These are phyloP conservation scores for Penicillium bialowiezense DNA, from an alignment of 495 filamentous ascomycete species.

Conservation along the genomic window DNA sequence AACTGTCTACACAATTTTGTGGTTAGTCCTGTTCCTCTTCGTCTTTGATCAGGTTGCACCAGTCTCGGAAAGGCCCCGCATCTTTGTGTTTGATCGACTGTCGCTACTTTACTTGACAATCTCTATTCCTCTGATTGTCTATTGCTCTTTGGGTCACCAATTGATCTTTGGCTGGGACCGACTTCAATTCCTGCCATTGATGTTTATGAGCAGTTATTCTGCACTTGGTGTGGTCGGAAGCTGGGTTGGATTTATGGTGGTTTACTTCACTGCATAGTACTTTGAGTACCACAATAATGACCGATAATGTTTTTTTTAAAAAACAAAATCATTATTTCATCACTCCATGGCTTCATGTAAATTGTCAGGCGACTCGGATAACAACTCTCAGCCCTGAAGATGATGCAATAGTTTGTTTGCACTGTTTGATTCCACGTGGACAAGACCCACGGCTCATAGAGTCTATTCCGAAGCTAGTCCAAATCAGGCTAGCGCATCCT, in stretches of 20 bases:
- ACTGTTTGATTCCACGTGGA: slow-evolving; percentile 39
- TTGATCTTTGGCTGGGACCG: slow-evolving; percentile 72
- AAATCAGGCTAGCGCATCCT: slow-evolving; percentile 19
- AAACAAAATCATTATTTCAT: too few relatives aligned
- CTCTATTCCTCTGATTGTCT: slow-evolving; percentile 83
- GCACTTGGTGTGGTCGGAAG: slow-evolving; percentile 94
- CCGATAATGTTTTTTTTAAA: too few relatives aligned
- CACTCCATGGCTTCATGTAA: too few relatives aligned
- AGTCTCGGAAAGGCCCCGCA: slow-evolving; percentile 65
- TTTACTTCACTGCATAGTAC: slow-evolving; percentile 73
- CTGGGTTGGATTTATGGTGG: slow-evolving; percentile 93
- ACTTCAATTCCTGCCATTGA: slow-evolving; percentile 88
- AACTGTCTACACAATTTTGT: slow-evolving; percentile 87
- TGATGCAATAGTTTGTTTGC: slow-evolving; percentile 30
- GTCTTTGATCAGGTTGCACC: slow-evolving; percentile 86
- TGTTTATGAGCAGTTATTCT: slow-evolving; percentile 96
- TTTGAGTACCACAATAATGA: not conserved
- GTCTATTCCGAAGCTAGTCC: slow-evolving; percentile 31
- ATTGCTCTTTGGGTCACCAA: slow-evolving; percentile 81
- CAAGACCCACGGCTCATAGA: slow-evolving; percentile 30
- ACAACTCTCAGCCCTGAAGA: not conserved
- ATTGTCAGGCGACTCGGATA: not conserved
- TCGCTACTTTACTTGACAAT: slow-evolving; percentile 83
- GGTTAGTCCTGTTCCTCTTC: slow-evolving; percentile 82
- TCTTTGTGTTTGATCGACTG: slow-evolving; percentile 88